Base-by-base conservation (phyloP, 2,329 filamentous ascomycete genomes). In the Talaromyces sp. region DNA sequence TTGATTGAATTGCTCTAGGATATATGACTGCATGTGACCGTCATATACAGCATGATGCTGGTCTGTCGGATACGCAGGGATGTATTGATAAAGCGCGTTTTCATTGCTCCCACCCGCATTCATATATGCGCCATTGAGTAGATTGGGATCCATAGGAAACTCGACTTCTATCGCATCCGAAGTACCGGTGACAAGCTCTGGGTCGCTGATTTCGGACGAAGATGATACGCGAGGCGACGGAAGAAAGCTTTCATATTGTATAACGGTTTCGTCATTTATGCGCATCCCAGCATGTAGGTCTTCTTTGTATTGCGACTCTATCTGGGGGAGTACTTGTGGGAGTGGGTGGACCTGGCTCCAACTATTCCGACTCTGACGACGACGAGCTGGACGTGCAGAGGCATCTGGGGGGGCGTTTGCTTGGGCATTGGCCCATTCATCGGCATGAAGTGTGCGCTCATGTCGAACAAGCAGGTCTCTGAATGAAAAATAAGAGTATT, bases 391-490 rank as follows among this genome's bases (percentile, higher is more conserved):
- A 19, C 64, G 66, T 37, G 59, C 54, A 27, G 63, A 24, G 50
- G 37, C 22, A 50, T 35, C 61, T 31, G 56, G 27, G 19, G 65
- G 31, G n/a, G 65, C 37, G n/a, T 27, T 57, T 61, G 43, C 39
- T 63, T 66, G 62, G 31, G 63, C 60, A 33, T 67, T 68, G 16
- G 68, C 63, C 65, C 70, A 73, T 60, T 72, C 70, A 45, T 72
- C 69, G 19, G 72, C 68, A 59, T 77, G 75, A 14, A 77, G 65
- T 11, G 74, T 75, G 50, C 72, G 69, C 52, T 76, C 75, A 60
- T 77, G 75, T 54, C 74, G 70, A 59, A 75, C 74, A 14, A 77
- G 71, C n/a, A 77, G 69, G 64, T 77, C 75, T 67, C 73, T 76
- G 45, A 6, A 39, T 24, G 7, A 19, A 39, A 45, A 68, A 66